Percentiles rank a stretch among this genome's conserved stretches.
Conservation (phyloP, 1,284 basidiomycete genomes). For the Malassezia restricta region DNA sequence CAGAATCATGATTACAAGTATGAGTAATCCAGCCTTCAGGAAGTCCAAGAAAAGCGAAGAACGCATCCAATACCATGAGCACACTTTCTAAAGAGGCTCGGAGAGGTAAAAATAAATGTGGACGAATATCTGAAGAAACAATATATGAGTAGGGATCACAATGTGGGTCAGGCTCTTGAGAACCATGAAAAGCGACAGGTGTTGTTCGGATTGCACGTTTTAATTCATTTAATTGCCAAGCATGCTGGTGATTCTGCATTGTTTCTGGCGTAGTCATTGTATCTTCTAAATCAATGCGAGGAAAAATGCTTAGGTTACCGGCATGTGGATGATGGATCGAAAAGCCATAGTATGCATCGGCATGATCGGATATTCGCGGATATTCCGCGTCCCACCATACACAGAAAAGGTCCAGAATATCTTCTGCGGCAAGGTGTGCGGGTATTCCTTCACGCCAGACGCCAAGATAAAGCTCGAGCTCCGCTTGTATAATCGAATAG, state of each 20-base stretch:
- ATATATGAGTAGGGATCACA: conserved; percentile 9
- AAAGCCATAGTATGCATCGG: not conserved
- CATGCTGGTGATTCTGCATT: not conserved
- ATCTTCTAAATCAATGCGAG: not conserved
- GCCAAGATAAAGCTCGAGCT: conserved; percentile 4
- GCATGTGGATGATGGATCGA: not conserved
- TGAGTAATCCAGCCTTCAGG: not conserved
- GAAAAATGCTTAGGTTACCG: not conserved
- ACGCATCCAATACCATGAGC: not conserved
- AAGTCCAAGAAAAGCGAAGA: not conserved
- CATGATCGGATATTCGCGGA: not conserved
- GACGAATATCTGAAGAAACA: not conserved
- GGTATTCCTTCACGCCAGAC: not conserved
- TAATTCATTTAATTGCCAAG: not conserved
- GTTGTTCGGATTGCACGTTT: not conserved
- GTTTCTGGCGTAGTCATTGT: not conserved
- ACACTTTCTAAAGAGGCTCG: not conserved
- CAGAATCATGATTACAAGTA: no score
- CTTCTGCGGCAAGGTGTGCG: not conserved
- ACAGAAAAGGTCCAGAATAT: not conserved
- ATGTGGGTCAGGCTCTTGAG: not conserved
- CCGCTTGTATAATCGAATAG: conserved; percentile 2
- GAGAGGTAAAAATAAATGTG: not conserved
- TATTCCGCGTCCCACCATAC: conserved; percentile 13
- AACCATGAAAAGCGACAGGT: not conserved